Conservation (phyloP, 768 basidiomycete genomes). For the Boletus pseudo-olivaceus region DNA sequence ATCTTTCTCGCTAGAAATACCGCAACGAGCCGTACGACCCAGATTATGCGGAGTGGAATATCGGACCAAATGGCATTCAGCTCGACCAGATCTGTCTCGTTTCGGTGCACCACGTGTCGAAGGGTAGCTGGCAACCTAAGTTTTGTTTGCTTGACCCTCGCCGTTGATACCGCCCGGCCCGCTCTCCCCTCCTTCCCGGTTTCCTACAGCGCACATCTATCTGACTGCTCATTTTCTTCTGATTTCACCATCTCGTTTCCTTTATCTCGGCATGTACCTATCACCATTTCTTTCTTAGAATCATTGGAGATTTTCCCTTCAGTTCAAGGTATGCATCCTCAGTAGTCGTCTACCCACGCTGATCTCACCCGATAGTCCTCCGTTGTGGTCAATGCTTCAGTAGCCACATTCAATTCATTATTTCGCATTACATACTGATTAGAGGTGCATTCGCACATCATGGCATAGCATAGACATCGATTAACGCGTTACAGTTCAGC, state of each 20-base stretch:
- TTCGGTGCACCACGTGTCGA: constrained; percentile 73
- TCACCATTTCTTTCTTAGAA: not conserved
- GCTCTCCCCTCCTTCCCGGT: not conserved
- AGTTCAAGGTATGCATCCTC: constrained; percentile 1
- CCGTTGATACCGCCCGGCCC: constrained; percentile 5
- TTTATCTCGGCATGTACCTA: not conserved
- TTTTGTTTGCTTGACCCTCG: constrained; percentile 44
- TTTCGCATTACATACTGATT: constrained; percentile 6
- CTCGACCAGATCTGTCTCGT: constrained; percentile 48
- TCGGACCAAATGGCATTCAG: constrained; percentile 24
- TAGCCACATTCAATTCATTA: not conserved
- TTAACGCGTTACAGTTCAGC: constrained; percentile 1
- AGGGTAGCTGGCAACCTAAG: constrained; percentile 77
- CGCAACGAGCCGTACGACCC: constrained; percentile 8
- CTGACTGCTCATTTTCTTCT: not conserved
- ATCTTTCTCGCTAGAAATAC: constrained; percentile 9
- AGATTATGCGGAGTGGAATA: constrained; percentile 17
- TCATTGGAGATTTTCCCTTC: not conserved
- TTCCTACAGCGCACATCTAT: not conserved
- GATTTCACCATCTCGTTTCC: not conserved
- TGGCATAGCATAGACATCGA: constrained; percentile 12
- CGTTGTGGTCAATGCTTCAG: not conserved
- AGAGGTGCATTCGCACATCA: constrained; percentile 16
- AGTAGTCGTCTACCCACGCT: not conserved
- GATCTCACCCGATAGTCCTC: not conserved